Conservation (phyloP, 225 moss, liverwort and hornwort genomes). For the Sphagnum contortum region DNA sequence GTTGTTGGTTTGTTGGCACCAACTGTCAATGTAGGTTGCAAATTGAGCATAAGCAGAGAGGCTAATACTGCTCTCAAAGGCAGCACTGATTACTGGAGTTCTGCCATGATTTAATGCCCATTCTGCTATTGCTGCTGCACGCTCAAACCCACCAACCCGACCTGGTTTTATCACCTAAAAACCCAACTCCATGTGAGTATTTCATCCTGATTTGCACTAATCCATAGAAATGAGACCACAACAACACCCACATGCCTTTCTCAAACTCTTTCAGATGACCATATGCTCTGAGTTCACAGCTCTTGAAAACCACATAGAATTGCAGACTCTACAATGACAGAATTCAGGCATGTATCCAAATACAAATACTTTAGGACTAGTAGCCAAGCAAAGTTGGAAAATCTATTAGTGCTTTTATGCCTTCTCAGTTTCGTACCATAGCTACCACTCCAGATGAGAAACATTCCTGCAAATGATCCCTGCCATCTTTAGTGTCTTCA, state of each 20-base stretch:
- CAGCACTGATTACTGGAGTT: constrained; percentile 69
- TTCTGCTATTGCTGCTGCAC: constrained; percentile 53
- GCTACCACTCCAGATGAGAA: constrained; percentile 57
- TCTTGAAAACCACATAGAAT: too few relatives aligned
- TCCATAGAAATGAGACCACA: not conserved
- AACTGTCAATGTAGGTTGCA: constrained; percentile 53
- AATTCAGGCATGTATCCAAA: too few relatives aligned
- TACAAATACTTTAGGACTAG: too few relatives aligned
- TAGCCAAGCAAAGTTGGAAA: too few relatives aligned
- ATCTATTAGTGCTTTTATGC: too few relatives aligned
- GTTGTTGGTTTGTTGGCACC: constrained; percentile 8
- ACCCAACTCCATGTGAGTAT: not conserved
- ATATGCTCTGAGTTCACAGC: too few relatives aligned
- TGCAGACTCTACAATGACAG: too few relatives aligned
- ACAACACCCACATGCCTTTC: too few relatives aligned
- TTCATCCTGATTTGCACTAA: not conserved
- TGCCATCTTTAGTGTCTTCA: constrained; percentile 39
- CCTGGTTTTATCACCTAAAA: constrained; percentile 79
- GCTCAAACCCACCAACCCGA: constrained; percentile 86
- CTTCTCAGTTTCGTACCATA: constrained; percentile 21
- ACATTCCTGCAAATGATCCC: constrained; percentile 38
- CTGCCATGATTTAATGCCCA: constrained; percentile 69
- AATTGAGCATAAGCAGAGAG: constrained; percentile 73
- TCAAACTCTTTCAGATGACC: too few relatives aligned
- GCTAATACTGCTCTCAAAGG: constrained; percentile 74